phyloP scores from a whole-genome alignment of 805 yeast genomes.

The Yamadazyma phyllophila region DNA sequence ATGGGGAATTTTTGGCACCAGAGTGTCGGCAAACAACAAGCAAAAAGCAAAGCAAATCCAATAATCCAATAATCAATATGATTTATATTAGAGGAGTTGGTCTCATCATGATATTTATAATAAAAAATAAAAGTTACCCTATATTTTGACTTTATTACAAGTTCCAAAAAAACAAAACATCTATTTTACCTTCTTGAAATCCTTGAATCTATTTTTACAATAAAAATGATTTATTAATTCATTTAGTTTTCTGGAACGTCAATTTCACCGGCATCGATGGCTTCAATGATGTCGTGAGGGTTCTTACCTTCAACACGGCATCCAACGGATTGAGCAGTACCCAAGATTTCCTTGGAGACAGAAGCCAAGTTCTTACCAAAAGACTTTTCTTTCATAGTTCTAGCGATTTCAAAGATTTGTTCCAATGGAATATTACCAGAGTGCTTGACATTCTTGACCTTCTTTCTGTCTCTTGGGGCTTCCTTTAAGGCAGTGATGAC shows the following conservation, averaged over 20 bases:
- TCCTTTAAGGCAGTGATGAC: constrained; percentile 99
- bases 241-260: constrained; percentile 82
- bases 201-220: constrained; percentile 34
- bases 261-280: constrained; percentile 97
- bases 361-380: constrained; percentile 97
- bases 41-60: not conserved
- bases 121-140: constrained; percentile 8
- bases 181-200: not conserved
- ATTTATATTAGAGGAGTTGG: constrained; percentile 7
- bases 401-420: constrained; percentile 95
- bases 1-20: constrained; percentile 67
- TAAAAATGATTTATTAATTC: constrained; percentile 9
- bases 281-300: constrained; percentile 98
- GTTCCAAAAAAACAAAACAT: constrained; percentile 5
- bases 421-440: constrained; percentile 97
- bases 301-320: constrained; percentile 99
- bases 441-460: constrained; percentile 99
- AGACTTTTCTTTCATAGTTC: constrained; percentile 95
- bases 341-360: constrained; percentile 97
- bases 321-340: constrained; percentile 99
- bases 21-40: constrained; percentile 87
- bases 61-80: constrained; percentile 2
- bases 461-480: constrained; percentile 99
- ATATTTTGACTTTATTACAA: constrained; percentile 10
- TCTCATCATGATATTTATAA: constrained; percentile 13